phyloP scores from a whole-genome alignment of 1,284 basidiomycete species.

The Moesziomyces antarcticus region DNA sequence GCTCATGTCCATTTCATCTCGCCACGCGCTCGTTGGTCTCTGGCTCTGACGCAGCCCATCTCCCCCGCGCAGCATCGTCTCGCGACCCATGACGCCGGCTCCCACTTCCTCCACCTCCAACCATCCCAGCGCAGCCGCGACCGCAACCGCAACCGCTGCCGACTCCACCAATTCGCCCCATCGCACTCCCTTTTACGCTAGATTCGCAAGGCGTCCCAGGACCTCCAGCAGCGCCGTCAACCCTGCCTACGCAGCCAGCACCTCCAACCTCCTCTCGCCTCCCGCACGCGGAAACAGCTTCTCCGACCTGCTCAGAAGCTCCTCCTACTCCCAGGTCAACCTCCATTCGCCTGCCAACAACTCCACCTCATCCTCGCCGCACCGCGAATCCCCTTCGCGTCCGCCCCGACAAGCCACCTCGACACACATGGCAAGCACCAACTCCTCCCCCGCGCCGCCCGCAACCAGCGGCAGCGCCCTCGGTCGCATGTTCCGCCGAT shows the following conservation, averaged over 20 bases:
- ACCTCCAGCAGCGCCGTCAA: slow-evolving; percentile 23
- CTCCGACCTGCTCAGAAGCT: slow-evolving; percentile 30
- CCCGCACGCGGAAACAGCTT: slow-evolving; percentile 12
- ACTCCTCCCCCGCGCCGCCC: slow-evolving; percentile 1
- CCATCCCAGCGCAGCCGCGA: not conserved
- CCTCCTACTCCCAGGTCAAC: slow-evolving; percentile 32
- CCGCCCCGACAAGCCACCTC: slow-evolving; percentile 3
- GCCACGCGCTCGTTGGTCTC: no score
- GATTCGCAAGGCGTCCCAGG: slow-evolving; percentile 26
- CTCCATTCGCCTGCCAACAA: not conserved
- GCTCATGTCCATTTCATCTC: no score
- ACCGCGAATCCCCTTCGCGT: slow-evolving; percentile 10
- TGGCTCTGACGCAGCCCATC: no score
- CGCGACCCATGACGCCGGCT: no score
- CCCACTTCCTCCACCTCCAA: slow-evolving; percentile 2
- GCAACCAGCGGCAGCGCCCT: slow-evolving; percentile 36
- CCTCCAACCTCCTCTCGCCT: slow-evolving; percentile 30
- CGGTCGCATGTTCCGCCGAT: slow-evolving; percentile 60
- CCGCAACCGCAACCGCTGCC: no score
- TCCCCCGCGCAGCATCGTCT: no score
- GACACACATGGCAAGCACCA: slow-evolving; percentile 25
- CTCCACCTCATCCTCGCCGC: slow-evolving; percentile 4
- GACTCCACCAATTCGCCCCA: slow-evolving; percentile 6
- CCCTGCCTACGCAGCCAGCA: slow-evolving; percentile 35
- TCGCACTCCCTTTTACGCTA: slow-evolving; percentile 17